Percentiles rank a stretch among this genome's conserved stretches.
Conservation (phyloP, 257 asterid species). For the Echites panduratus region DNA sequence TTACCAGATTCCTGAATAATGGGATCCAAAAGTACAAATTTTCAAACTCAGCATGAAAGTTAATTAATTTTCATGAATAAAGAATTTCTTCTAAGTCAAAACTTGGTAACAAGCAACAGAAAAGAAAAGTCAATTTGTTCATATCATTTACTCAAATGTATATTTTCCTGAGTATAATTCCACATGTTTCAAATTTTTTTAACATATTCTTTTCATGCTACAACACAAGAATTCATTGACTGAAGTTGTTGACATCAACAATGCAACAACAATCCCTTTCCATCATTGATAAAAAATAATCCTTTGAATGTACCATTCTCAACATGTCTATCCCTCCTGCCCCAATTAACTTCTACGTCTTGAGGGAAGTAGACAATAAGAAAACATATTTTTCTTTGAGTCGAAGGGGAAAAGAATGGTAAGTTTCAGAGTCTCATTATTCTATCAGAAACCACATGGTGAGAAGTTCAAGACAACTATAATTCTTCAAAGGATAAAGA, state of each 20-base stretch:
- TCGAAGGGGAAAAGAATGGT: background rate
- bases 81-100: background rate
- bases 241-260: background rate
- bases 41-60: constrained; percentile 13
- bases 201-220: background rate
- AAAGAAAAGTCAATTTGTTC: background rate
- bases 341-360: background rate
- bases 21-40: constrained; percentile 16
- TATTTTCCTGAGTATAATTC: background rate
- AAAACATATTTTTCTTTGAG: background rate
- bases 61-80: background rate
- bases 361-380: background rate
- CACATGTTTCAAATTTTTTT: background rate
- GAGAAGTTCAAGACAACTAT: background rate
- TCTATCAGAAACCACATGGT: background rate
- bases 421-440: background rate
- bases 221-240: background rate
- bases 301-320: background rate
- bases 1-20: constrained; percentile 81
- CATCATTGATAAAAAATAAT: background rate
- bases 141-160: background rate
- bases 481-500: background rate
- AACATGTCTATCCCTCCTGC: background rate
- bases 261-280: background rate
- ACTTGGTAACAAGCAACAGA: background rate